Base-by-base conservation (phyloP, 371 early-diverging fungal genomes). In the Cladochytrium tenue region DNA sequence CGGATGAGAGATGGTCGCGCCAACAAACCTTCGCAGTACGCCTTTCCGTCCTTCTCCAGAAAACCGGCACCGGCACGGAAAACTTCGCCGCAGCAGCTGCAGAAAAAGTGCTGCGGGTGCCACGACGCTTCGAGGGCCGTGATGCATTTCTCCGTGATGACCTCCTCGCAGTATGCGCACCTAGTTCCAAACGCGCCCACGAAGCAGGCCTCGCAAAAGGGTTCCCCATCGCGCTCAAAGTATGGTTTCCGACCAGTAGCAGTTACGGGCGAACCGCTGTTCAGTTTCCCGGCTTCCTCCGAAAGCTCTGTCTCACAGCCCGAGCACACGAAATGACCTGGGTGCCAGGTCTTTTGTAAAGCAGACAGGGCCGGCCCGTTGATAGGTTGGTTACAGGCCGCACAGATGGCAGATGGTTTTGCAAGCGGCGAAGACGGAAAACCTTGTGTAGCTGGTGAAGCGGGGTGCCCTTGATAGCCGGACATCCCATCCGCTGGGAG, bases 101-200 rank as follows among this genome's bases (percentile, higher is more conserved):
- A 92, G 33, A 83, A 83, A 66, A 92, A 92, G 66, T 90, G 90
- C 13, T 85, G 82, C 27, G 88, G 77, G 60, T 92, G 92, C 90
- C 90, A 92, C 4, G 78, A 77, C 43, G 83, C 82, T 7, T 82
- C 87, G 63, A 88, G 78, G 1, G 91, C 91, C 3, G 81, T 81
- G 31, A 92, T 83, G 50, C 73, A 73, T 3, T 62, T 55, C 69
- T 70, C 66, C 33, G 52, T 58, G 53, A 71, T 66, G 32, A 32
- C 27, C 2, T 59, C 67, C 1, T 43, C 13, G 55, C 71, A 71
- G 55, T 71, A 71, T 26, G 28, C 62, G 34, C 71, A 71, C 27
- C 23, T 10, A 5, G 60, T 27, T 31, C 26, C 60, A 60, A 60
- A 50, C 20, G 28, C 23, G 15, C 20, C 28, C 50, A 26, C 30